Conservation (phyloP, 2,329 filamentous ascomycete species). For the Hawksworthiomyces lignivorus region DNA sequence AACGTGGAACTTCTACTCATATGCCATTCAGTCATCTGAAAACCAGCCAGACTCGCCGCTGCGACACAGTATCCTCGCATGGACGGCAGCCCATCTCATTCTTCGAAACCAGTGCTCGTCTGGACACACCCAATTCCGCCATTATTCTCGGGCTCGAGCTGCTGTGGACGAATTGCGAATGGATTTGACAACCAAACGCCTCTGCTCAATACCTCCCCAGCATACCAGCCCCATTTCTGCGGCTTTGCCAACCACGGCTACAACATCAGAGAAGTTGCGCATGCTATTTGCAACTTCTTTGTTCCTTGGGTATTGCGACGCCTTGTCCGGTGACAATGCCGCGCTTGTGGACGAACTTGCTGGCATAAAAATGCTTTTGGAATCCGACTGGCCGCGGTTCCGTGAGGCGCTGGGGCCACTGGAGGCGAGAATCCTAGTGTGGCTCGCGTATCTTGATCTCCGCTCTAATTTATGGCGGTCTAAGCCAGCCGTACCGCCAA, state of each 20-base stretch:
- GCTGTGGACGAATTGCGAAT: conserved; percentile 1
- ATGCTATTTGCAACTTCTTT: conserved; percentile 7
- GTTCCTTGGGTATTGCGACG: conserved; percentile 9
- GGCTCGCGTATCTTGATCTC: conserved; percentile 10
- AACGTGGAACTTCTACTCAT: conserved; percentile 12
- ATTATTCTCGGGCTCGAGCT: conserved; percentile 7
- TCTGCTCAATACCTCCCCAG: too few species aligned
- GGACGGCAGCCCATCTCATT: conserved; percentile 9
- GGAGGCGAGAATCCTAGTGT: conserved; percentile 10
- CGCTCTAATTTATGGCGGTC: conserved; percentile 3
- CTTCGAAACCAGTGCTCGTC: conserved; percentile 1
- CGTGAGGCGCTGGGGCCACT: conserved; percentile 1
- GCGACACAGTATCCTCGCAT: conserved; percentile 11
- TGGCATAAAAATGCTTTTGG: conserved; percentile 1
- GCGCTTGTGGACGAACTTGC: not conserved
- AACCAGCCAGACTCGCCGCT: conserved; percentile 10
- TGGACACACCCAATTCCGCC: conserved; percentile 5
- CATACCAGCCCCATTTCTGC: too few species aligned
- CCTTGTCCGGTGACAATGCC: conserved; percentile 9
- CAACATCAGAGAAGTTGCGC: too few species aligned
- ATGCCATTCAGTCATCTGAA: conserved; percentile 10
- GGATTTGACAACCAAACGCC: too few species aligned
- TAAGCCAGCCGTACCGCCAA: too few species aligned
- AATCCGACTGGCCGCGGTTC: conserved; percentile 7
- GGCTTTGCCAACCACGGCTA: too few species aligned